Evolutionary conservation across 441 rosid species (phyloP).

Genomic region (Euphorbia neoarborescens): DNA sequence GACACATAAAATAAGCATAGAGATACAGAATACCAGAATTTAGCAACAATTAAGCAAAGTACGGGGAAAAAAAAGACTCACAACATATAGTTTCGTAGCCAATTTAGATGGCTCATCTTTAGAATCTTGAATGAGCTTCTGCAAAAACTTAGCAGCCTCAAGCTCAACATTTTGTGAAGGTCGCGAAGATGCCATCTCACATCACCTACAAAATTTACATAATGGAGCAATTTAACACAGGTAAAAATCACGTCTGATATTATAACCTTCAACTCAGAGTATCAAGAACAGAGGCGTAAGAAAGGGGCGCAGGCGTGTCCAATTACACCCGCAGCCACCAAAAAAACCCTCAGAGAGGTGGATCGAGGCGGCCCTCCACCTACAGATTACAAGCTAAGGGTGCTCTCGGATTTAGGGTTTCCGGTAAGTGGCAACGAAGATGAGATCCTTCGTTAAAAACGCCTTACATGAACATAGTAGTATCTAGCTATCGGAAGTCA

Average conservation of each 20-base stretch:
- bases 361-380: no score
- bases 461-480: no score
- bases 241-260: neutral
- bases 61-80: conserved; percentile 28
- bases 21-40: conserved; percentile 17
- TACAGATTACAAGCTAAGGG: no score
- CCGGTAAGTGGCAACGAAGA: no score
- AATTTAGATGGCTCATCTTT: conserved; percentile 91
- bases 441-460: no score
- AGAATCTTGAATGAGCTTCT: conserved; percentile 94
- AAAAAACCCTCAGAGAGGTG: no score
- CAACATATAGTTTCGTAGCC: conserved; percentile 95
- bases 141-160: conserved; percentile 99
- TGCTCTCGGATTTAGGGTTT: no score
- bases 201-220: conserved; percentile 19
- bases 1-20: conserved; percentile 18
- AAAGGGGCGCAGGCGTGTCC: no score
- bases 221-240: neutral
- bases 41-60: conserved; percentile 12
- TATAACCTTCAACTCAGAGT: neutral
- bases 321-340: no score
- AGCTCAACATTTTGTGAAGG: conserved; percentile 79
- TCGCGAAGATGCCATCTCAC: conserved; percentile 67
- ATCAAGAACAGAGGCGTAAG: neutral
- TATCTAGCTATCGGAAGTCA: no score